Conservation (phyloP, 768 basidiomycete genomes). For the Suillus lakei region DNA sequence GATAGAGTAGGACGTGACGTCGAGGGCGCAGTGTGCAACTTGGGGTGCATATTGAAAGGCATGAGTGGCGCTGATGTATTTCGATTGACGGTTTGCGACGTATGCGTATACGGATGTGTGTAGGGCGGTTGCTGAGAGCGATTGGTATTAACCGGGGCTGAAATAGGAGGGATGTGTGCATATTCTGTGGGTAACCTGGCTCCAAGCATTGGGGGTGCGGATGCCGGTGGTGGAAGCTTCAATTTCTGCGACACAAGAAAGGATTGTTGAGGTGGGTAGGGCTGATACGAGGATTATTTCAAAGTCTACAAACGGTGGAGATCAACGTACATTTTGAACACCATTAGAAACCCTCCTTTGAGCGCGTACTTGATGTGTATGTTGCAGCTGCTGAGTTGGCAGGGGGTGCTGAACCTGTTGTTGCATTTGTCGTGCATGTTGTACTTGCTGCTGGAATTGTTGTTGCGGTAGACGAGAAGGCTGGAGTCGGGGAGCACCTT, state of each 20-base stretch:
- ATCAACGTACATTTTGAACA: neutral
- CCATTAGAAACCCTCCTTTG: neutral
- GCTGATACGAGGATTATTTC: neutral
- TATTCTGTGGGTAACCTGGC: neutral
- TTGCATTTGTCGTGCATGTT: constrained; percentile 5
- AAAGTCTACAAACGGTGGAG: too few relatives aligned
- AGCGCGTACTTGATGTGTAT: neutral
- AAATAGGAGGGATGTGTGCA: neutral
- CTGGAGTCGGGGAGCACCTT: constrained; percentile 4
- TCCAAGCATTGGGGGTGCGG: neutral
- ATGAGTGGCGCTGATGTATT: constrained; percentile 10
- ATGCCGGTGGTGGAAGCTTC: neutral
- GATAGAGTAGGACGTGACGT: neutral
- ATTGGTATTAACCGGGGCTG: neutral
- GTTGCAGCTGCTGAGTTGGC: constrained; percentile 9
- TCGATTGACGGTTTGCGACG: constrained; percentile 7
- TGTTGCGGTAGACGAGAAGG: constrained; percentile 12
- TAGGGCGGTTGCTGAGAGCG: constrained; percentile 1
- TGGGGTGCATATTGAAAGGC: neutral
- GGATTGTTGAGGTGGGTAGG: neutral
- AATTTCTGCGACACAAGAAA: too few relatives aligned
- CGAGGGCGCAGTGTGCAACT: neutral
- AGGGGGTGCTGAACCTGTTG: neutral
- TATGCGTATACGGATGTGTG: neutral
- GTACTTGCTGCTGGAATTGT: constrained; percentile 3